Base-by-base conservation (phyloP, 345 rosid genomes). In the Pugionium cornutum region DNA sequence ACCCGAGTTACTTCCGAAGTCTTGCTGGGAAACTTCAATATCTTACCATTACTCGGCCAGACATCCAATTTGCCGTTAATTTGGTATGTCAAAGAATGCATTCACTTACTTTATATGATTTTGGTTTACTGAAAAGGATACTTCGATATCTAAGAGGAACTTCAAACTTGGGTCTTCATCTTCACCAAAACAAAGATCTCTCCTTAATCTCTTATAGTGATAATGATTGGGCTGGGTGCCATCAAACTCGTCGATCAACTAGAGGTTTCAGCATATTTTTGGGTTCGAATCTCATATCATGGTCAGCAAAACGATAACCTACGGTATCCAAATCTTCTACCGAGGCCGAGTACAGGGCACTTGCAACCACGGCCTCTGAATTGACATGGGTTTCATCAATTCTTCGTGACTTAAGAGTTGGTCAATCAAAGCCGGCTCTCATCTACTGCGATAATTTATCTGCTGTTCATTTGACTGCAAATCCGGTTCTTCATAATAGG, bases 161-260 rank as follows among this genome's bases (percentile, higher is more conserved):
- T 0, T 1, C 25, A 0, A 2, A 3, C 2, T 5, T 57, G 35
- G 63, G 37, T 0, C 0, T 41, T 0, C 9, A 29, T 1, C 0
- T 58, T 0, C 30, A 1, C 1, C 9, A 10, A 0, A 8, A 30
- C 2, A 29, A 1, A 7, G 2, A 1, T 1, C 0, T 58, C 0
- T 10, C 29, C 0, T 1, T 58, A 0, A 0, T 10, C 0, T 28
- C 37, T 0, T 58, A 41, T n/a, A 41, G 37, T 1, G 36, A 58
- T 0, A 58, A 37, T n/a, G 49, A 41, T 3, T 58, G 1, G 5
- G 49, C 10, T 0, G 36, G 28, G 0, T 58, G 49, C 4, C 5
- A 41, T 0, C 10, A 58, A 0, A 58, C 49, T 1, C 27, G 49
- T 0, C 6, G 28, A 0, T 58, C 37, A 0, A 58, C 63, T 0